Evolutionary conservation across 1,284 basidiomycete species (phyloP), one percentile per base, ranked within the genome.

Genomic region (Rhodotorula mucilaginosa): DNA sequence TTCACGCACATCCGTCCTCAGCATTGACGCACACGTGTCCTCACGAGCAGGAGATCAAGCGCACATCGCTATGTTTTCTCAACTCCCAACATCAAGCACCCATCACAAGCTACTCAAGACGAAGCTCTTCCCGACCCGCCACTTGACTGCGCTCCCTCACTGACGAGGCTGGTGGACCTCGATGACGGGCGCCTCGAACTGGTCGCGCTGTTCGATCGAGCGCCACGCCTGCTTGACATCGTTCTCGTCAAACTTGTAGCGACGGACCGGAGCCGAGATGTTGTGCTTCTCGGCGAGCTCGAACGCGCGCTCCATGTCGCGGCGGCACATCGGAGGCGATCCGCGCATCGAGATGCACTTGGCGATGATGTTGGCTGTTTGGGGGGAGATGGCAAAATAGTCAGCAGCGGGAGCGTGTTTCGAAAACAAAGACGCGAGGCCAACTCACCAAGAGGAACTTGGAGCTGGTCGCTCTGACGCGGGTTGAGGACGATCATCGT

Each of bases 401-500:
- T 19, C n/a, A 57, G 62, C 5, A 44, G 23, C 18, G n/a, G 16
- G 3, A 7, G 12, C n/a, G n/a, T 56, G 8, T 39, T 39, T 10
- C 2, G 4, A 15, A 5, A 18, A 12, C 15, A 16, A 15, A 47
- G 44, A 12, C 12, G n/a, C 26, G 3, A 16, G 19, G 23, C 19
- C 26, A 23, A 21, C 66, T 54, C 54, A 67, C 66, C 70, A 39
- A 71, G 29, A 19, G 70, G 66, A 29, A 71, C 39, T n/a, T 46
- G 15, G n/a, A 71, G 34, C 12, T n/a, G 5, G 23, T 58, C 52
- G 15, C 65, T 23, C 31, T 61, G 21, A 56, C 44, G 31, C 2
- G 70, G 70, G 54, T 64, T 65, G 44, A 71, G 62, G n/a, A 67
- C 23, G 58, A 67, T 31, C 34, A 71, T 26, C 51, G 64, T 23